Conservation (phyloP, 1,284 basidiomycete species). For the Macrocybe sp. region DNA sequence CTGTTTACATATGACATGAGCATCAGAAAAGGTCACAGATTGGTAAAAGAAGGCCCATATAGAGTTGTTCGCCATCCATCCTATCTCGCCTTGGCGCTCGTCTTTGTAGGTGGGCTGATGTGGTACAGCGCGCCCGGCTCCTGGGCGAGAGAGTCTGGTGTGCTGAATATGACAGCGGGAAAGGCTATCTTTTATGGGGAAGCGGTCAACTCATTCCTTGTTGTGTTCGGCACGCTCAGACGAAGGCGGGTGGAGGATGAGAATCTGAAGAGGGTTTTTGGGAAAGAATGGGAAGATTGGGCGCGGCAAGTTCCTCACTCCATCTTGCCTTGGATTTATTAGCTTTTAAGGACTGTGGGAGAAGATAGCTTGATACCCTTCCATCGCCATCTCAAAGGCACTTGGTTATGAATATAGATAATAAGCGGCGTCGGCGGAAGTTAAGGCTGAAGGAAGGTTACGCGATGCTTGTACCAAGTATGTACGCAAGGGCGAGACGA, state of each 20-base stretch:
- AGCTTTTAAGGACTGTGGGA: neutral
- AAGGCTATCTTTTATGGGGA: neutral
- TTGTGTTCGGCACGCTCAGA: no score
- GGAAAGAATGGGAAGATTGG: constrained; percentile 5
- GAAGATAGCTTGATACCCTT: no score
- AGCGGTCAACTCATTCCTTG: no score
- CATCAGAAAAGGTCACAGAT: constrained; percentile 5
- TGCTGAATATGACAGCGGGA: neutral
- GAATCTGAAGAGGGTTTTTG: constrained; percentile 2
- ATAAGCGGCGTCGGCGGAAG: no score
- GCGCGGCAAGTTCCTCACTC: neutral
- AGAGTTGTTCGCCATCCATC: constrained; percentile 6
- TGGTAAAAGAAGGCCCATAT: constrained; percentile 8
- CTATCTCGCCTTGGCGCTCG: constrained; percentile 1
- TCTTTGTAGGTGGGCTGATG: constrained; percentile 1
- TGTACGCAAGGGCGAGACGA: no score
- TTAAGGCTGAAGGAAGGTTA: no score
- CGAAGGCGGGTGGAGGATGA: constrained; percentile 1
- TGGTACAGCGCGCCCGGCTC: neutral
- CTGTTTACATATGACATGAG: constrained; percentile 4
- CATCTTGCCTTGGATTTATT: constrained; percentile 2
- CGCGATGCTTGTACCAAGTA: no score
- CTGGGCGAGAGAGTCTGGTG: constrained; percentile 4
- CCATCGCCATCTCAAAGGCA: no score
- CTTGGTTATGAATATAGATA: no score